A percentile compares a stretch with the other conserved stretches of the same genome.
Conservation (phyloP, 306 rosid species). For the Psophocarpus tetragonolobus region DNA sequence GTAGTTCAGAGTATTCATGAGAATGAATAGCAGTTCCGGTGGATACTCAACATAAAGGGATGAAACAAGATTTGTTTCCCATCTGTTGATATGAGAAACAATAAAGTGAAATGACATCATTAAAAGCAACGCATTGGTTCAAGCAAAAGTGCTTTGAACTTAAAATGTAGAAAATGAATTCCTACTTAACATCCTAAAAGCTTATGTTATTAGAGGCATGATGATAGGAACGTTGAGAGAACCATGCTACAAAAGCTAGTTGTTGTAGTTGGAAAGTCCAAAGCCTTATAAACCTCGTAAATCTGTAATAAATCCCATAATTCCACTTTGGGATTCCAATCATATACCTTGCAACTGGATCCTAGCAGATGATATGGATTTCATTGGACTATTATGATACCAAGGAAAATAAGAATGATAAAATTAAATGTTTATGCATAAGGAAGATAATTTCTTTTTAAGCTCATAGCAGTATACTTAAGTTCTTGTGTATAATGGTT, state of each 20-base stretch:
- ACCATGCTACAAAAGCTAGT: too few species aligned
- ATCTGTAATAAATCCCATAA: too few species aligned
- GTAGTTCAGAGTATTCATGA: constrained; percentile 8
- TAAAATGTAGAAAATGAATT: background rate
- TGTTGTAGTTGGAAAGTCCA: too few species aligned
- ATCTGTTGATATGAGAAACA: background rate
- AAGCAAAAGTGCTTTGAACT: background rate
- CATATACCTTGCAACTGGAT: too few species aligned
- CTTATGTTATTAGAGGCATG: constrained; percentile 6
- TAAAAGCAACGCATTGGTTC: background rate
- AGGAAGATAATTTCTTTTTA: constrained; percentile 19
- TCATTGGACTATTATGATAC: constrained; percentile 9
- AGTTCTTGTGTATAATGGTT: constrained; percentile 14
- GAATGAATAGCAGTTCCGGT: constrained; percentile 10
- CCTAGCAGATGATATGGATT: background rate
- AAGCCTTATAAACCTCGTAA: too few species aligned
- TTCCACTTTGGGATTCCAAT: too few species aligned
- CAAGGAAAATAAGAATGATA: constrained; percentile 1
- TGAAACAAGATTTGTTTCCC: background rate
- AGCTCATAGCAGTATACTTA: constrained; percentile 10
- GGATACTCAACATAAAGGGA: constrained; percentile 24
- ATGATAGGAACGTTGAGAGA: background rate
- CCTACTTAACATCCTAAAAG: constrained; percentile 1
- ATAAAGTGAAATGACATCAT: constrained; percentile 6
- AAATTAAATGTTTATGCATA: constrained; percentile 1